phyloP scores from a whole-genome alignment of 2,329 filamentous ascomycete genomes.

The Colletotrichum graminicola region DNA sequence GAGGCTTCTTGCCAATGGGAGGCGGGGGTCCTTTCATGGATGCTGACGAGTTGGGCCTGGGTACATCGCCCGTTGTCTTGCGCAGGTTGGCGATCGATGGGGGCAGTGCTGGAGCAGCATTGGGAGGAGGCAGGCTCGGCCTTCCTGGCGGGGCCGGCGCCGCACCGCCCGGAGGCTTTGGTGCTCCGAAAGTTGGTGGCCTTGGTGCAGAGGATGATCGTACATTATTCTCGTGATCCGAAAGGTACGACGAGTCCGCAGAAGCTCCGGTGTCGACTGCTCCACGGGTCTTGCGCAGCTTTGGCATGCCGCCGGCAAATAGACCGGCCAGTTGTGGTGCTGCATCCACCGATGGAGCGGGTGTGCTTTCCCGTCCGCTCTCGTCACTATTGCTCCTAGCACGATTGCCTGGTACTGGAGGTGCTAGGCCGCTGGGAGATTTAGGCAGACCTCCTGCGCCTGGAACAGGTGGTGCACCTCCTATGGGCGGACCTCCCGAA shows the following conservation, averaged over 20 bases:
- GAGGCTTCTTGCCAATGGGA: constrained; percentile 81
- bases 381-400: constrained; percentile 88
- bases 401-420: constrained; percentile 77
- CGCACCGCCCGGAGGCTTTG: constrained; percentile 69
- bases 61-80: constrained; percentile 64
- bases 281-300: constrained; percentile 88
- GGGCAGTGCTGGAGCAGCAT: constrained; percentile 60
- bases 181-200: constrained; percentile 65
- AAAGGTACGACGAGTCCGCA: constrained; percentile 77
- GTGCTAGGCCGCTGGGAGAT: constrained; percentile 75
- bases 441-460: constrained; percentile 61
- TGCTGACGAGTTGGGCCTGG: constrained; percentile 70
- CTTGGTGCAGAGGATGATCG: constrained; percentile 62
- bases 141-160: constrained; percentile 71
- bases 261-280: constrained; percentile 76
- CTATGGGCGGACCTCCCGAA: constrained; percentile 71
- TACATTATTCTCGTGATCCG: constrained; percentile 77
- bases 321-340: constrained; percentile 88
- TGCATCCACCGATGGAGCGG: constrained; percentile 61
- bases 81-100: constrained; percentile 71
- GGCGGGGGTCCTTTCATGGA: constrained; percentile 80
- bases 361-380: constrained; percentile 59
- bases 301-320: constrained; percentile 95
- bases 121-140: constrained; percentile 59
- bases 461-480: constrained; percentile 86